Conservation (phyloP, 2,329 filamentous ascomycete species). For the Dothidotthia symphoricarpi region DNA sequence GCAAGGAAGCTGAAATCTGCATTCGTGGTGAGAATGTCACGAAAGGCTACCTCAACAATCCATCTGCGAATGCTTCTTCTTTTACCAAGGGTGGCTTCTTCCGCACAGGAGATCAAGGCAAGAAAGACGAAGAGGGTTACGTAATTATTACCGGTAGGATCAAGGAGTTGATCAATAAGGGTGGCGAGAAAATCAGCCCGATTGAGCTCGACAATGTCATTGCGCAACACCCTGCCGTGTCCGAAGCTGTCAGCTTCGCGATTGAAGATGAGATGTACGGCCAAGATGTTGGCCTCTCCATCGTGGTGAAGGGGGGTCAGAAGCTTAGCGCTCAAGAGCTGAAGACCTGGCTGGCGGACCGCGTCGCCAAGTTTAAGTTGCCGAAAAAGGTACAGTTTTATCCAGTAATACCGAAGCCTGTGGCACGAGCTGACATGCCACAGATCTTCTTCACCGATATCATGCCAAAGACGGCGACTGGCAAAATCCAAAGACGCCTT, state of each 20-base stretch:
- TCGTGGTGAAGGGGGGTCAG: conserved; percentile 68
- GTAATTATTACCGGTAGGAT: conserved; percentile 86
- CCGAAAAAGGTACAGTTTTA: conserved; percentile 66
- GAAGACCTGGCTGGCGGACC: conserved; percentile 66
- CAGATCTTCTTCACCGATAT: conserved; percentile 76
- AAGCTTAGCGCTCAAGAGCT: conserved; percentile 58
- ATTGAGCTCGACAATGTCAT: conserved; percentile 85
- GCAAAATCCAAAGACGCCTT: conserved; percentile 81
- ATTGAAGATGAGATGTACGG: conserved; percentile 80
- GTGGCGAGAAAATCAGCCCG: conserved; percentile 84
- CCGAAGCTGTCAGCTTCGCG: conserved; percentile 80
- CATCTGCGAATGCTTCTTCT: conserved; percentile 68
- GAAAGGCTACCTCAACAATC: conserved; percentile 81
- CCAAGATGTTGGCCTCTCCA: conserved; percentile 74
- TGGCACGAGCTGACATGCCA: conserved; percentile 18
- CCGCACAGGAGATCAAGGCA: conserved; percentile 83
- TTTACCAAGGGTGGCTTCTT: conserved; percentile 79
- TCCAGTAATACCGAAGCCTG: conserved; percentile 9
- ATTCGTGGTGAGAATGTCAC: conserved; percentile 82
- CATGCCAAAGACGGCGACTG: conserved; percentile 91
- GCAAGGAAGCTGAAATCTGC: conserved; percentile 76
- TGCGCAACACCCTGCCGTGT: conserved; percentile 67
- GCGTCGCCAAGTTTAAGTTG: conserved; percentile 79
- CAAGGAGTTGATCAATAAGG: conserved; percentile 91
- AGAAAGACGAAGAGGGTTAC: conserved; percentile 76